Percentiles rank a stretch among this genome's conserved stretches.
phyloP scores from a whole-genome alignment of 2,329 filamentous ascomycete species.

The Aaosphaeria pasadenensis region DNA sequence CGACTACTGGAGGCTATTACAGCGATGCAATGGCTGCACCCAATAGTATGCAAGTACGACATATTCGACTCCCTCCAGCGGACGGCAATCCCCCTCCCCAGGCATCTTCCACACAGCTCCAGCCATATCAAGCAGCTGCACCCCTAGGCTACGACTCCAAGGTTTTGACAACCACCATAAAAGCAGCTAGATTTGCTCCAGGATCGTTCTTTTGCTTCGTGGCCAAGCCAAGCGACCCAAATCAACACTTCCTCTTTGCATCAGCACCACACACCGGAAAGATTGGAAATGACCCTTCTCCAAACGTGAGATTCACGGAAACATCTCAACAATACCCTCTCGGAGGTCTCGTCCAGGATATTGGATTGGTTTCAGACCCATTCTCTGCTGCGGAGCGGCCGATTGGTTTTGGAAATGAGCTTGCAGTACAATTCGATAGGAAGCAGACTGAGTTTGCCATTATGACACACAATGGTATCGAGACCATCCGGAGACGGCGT shows the following conservation, averaged over 20 bases:
- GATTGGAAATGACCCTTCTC: constrained; percentile 59
- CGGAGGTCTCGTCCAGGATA: constrained; percentile 69
- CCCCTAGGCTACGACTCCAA: constrained; percentile 26
- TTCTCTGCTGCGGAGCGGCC: constrained; percentile 61
- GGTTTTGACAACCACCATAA: constrained; percentile 38
- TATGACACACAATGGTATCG: constrained; percentile 85
- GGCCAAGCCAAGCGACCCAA: constrained; percentile 57
- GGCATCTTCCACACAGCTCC: constrained; percentile 23
- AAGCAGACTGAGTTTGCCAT: constrained; percentile 81
- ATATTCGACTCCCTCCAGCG: constrained; percentile 86
- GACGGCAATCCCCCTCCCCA: constrained; percentile 15
- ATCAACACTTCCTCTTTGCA: constrained; percentile 71
- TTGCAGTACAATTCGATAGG: constrained; percentile 93
- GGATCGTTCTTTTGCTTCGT: constrained; percentile 91
- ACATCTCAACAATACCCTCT: constrained; percentile 77
- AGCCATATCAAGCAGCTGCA: constrained; percentile 25
- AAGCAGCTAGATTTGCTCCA: constrained; percentile 66
- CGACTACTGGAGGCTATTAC: constrained; percentile 78
- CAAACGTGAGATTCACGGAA: constrained; percentile 67
- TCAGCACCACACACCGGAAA: constrained; percentile 84
- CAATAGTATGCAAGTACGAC: constrained; percentile 96
- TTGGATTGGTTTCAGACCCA: constrained; percentile 71
- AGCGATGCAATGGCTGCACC: constrained; percentile 66
- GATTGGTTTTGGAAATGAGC: constrained; percentile 87
- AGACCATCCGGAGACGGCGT: constrained; percentile 77